A percentile compares a stretch with the other conserved stretches of the same genome.
These are phyloP conservation scores for Stagonosporopsis chrysanthemi DNA, from an alignment of 2,329 filamentous ascomycete genomes.

Conservation along the genomic window DNA sequence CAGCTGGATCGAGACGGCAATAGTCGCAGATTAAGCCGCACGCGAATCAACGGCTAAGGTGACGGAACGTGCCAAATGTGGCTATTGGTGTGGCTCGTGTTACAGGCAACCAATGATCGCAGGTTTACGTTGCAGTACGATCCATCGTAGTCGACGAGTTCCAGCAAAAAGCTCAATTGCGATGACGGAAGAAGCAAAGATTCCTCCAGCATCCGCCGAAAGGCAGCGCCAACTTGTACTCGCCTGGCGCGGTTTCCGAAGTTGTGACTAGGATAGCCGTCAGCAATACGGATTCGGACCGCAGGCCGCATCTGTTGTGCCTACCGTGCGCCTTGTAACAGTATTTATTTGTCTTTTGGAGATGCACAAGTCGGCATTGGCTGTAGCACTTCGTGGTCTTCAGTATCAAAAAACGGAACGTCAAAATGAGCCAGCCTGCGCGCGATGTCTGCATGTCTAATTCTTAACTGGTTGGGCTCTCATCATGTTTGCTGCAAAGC, in stretches of 20 bases:
- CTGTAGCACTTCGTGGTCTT: neutral
- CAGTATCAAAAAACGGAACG: neutral
- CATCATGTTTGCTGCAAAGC: neutral
- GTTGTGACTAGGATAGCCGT: neutral
- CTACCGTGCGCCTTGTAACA: neutral
- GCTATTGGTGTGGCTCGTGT: conserved; percentile 10
- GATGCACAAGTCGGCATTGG: neutral
- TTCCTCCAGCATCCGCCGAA: neutral
- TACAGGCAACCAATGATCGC: neutral
- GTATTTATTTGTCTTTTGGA: too few species aligned
- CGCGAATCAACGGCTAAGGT: conserved; percentile 5
- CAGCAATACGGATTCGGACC: conserved; percentile 17
- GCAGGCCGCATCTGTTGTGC: neutral
- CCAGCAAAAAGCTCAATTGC: neutral
- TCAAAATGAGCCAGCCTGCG: neutral
- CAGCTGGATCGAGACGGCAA: neutral
- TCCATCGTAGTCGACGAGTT: neutral
- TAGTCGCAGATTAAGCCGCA: neutral
- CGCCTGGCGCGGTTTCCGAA: neutral
- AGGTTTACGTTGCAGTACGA: neutral
- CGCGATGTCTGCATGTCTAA: neutral
- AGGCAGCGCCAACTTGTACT: neutral
- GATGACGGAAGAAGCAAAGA: neutral
- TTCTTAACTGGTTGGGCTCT: too few species aligned
- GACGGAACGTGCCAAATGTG: conserved; percentile 10